phyloP scores from a whole-genome alignment of 1,284 basidiomycete species.

The Schizopora paradoxa region DNA sequence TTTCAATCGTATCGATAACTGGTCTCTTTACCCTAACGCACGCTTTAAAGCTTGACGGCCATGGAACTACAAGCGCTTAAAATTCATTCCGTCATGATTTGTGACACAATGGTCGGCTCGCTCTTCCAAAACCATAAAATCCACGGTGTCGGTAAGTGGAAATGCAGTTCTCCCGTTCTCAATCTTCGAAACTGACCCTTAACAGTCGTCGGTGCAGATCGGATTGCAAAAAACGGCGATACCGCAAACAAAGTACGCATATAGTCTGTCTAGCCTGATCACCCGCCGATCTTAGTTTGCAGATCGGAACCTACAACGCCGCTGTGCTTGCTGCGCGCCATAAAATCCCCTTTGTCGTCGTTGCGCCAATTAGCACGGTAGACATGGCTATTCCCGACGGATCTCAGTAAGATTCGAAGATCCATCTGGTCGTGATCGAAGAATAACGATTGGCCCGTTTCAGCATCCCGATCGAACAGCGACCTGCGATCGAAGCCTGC shows the following conservation, averaged over 20 bases:
- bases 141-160: slow-evolving; percentile 72
- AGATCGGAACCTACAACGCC: slow-evolving; percentile 90
- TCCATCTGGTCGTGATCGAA: slow-evolving; percentile 4
- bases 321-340: slow-evolving; percentile 83
- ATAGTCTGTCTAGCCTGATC: slow-evolving; percentile 2
- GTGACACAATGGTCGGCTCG: slow-evolving; percentile 92
- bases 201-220: slow-evolving; percentile 75
- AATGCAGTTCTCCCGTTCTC: slow-evolving; percentile 11
- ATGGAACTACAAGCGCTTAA: slow-evolving; percentile 78
- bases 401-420: slow-evolving; percentile 43
- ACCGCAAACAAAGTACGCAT: slow-evolving; percentile 82
- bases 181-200: neutral
- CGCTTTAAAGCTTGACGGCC: slow-evolving; percentile 63
- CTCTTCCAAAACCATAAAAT: slow-evolving; percentile 83
- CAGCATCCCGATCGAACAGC: slow-evolving; percentile 89
- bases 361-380: slow-evolving; percentile 85
- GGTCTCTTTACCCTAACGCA: neutral
- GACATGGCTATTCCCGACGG: slow-evolving; percentile 77
- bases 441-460: slow-evolving; percentile 5
- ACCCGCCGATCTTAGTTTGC: slow-evolving; percentile 13
- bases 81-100: slow-evolving; percentile 88
- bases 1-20: neutral
- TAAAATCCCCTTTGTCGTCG: slow-evolving; percentile 83
- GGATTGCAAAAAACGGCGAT: slow-evolving; percentile 86
- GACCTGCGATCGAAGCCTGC: slow-evolving; percentile 81